A percentile compares a stretch with the other conserved stretches of the same genome.
Conservation (phyloP, 768 basidiomycete genomes). For the Phylloporus sp. region DNA sequence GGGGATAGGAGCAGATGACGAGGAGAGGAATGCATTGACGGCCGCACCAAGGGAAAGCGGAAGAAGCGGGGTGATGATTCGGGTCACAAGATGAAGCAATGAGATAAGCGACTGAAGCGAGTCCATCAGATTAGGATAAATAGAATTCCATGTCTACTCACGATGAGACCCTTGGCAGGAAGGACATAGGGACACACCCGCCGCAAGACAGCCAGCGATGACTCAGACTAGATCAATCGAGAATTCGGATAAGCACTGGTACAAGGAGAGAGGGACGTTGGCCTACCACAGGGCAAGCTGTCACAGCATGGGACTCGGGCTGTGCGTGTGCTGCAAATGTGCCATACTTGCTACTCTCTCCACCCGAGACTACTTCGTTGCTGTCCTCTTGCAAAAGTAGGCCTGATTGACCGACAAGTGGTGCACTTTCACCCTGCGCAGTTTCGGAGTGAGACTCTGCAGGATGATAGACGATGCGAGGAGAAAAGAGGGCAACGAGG, state of each 20-base stretch:
- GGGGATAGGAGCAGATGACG: constrained; percentile 15
- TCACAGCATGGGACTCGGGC: neutral
- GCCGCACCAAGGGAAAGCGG: constrained; percentile 64
- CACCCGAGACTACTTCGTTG: constrained; percentile 30
- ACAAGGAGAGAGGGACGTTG: neutral
- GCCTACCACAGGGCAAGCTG: constrained; percentile 12
- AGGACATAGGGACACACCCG: constrained; percentile 18
- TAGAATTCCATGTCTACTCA: constrained; percentile 5
- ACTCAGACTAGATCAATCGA: constrained; percentile 5
- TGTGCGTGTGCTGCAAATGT: constrained; percentile 48
- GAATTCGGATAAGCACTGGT: neutral
- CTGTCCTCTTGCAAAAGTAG: constrained; percentile 53
- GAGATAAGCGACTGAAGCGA: constrained; percentile 57
- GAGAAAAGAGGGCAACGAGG: constrained; percentile 56
- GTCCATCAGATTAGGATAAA: constrained; percentile 1
- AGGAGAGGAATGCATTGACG: constrained; percentile 19
- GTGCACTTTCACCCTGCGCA: constrained; percentile 19
- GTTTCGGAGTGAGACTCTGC: constrained; percentile 16
- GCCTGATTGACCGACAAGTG: constrained; percentile 38
- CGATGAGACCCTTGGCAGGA: constrained; percentile 23
- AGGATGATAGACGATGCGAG: constrained; percentile 58
- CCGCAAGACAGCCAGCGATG: constrained; percentile 15
- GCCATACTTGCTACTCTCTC: constrained; percentile 62
- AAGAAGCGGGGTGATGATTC: constrained; percentile 69
- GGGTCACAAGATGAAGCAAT: constrained; percentile 64